phyloP scores from a whole-genome alignment of 2,329 filamentous ascomycete genomes.

The Colletotrichum somersetense region DNA sequence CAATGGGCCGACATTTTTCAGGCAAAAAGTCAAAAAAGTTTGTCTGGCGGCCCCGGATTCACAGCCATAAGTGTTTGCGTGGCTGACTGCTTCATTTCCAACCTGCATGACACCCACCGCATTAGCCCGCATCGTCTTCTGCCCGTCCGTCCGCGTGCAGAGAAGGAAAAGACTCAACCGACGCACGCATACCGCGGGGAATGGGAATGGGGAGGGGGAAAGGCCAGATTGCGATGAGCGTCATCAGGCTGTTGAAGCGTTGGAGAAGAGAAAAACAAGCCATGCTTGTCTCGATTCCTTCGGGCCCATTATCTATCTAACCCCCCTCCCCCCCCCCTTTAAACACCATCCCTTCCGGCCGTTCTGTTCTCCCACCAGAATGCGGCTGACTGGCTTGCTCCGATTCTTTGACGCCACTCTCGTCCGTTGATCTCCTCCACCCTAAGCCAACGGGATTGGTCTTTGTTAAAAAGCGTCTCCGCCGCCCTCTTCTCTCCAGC shows the following conservation, averaged over 20 bases:
- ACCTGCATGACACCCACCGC: conserved; percentile 2
- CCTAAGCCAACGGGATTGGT: background rate
- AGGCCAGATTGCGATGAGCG: background rate
- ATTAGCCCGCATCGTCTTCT: no score
- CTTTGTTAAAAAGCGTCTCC: background rate
- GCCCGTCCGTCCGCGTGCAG: background rate
- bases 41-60: no score
- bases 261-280: background rate
- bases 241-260: background rate
- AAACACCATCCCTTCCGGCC: background rate
- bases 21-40: background rate
- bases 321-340: background rate
- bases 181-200: conserved; percentile 6
- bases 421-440: background rate
- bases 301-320: background rate
- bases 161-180: background rate
- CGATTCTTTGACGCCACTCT: background rate
- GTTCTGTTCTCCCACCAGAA: background rate
- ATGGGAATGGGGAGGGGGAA: conserved; percentile 9
- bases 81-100: background rate
- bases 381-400: background rate
- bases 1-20: background rate
- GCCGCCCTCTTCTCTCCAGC: background rate
- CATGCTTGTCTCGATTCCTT: background rate
- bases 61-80: background rate